Conservation (phyloP, 495 filamentous ascomycete species). For the Aspergillus steynii region DNA sequence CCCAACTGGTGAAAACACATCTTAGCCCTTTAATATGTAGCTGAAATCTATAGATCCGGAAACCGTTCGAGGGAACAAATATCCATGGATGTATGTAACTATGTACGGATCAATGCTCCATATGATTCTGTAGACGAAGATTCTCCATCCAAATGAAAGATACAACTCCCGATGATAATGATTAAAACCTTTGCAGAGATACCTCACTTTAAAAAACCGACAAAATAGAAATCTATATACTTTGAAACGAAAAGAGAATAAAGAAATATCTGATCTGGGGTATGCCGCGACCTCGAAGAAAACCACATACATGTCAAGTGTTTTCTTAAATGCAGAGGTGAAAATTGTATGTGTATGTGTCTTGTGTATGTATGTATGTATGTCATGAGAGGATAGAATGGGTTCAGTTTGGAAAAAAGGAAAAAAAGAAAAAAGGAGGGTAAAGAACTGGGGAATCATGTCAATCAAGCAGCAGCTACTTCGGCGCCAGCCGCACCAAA, state of each 20-base stretch:
- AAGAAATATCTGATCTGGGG: not conserved
- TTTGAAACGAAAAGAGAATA: slow-evolving; percentile 1
- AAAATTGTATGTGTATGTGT: not conserved
- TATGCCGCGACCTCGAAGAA: slow-evolving; percentile 4
- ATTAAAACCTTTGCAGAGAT: not conserved
- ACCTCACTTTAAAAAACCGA: not conserved
- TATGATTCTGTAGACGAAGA: not conserved
- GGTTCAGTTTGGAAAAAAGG: not conserved
- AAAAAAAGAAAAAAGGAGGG: not conserved
- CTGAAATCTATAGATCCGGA: too few relatives aligned
- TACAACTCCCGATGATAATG: not conserved
- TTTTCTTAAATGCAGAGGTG: not conserved
- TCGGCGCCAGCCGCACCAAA: slow-evolving; percentile 41
- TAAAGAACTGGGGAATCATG: not conserved
- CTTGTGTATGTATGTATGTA: not conserved
- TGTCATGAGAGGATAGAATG: not conserved
- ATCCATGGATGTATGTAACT: not conserved
- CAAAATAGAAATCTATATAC: slow-evolving; percentile 8
- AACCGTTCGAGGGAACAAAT: not conserved
- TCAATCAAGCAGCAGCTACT: slow-evolving; percentile 36
- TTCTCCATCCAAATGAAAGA: not conserved
- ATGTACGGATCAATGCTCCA: not conserved
- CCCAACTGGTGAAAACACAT: too few relatives aligned
- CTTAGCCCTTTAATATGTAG: too few relatives aligned
- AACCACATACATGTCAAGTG: not conserved